Percentiles rank a stretch among this genome's conserved stretches.
Evolutionary conservation across 78 protist genomes (phyloP).

Genomic region (Dictyostelium purpureum): DNA sequence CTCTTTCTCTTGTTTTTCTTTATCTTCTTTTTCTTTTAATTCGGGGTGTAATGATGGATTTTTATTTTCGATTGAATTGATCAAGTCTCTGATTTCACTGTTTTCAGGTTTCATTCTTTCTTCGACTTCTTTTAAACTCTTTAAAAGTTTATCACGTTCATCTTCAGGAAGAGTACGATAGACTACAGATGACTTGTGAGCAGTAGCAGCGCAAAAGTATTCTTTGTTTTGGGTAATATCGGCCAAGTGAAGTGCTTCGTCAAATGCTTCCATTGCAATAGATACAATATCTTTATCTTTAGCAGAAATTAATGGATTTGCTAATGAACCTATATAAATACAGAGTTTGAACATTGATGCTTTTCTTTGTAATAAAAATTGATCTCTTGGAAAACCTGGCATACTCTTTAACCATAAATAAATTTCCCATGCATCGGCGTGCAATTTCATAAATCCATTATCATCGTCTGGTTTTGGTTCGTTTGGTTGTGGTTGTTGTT

Average conservation of each 20-base stretch:
- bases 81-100: slow-evolving; percentile 56
- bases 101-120: slow-evolving; percentile 25
- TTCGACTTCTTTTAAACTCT: slow-evolving; percentile 19
- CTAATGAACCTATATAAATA: slow-evolving; percentile 44
- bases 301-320: slow-evolving; percentile 57
- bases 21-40: slow-evolving; percentile 37
- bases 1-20: background rate
- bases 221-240: slow-evolving; percentile 42
- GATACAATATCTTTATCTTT: slow-evolving; percentile 31
- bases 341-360: slow-evolving; percentile 23
- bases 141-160: slow-evolving; percentile 5
- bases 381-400: slow-evolving; percentile 31
- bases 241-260: slow-evolving; percentile 64
- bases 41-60: slow-evolving; percentile 48
- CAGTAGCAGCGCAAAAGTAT: slow-evolving; percentile 60
- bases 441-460: slow-evolving; percentile 55
- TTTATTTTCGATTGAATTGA: slow-evolving; percentile 51
- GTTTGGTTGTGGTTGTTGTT: background rate
- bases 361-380: slow-evolving; percentile 18
- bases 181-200: slow-evolving; percentile 55
- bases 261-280: slow-evolving; percentile 68
- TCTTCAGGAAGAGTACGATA: slow-evolving; percentile 45
- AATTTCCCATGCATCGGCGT: slow-evolving; percentile 46
- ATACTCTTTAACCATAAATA: slow-evolving; percentile 55
- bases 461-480: slow-evolving; percentile 14